Evolutionary conservation across 805 yeast species (phyloP).

Genomic region (Candida alai): DNA sequence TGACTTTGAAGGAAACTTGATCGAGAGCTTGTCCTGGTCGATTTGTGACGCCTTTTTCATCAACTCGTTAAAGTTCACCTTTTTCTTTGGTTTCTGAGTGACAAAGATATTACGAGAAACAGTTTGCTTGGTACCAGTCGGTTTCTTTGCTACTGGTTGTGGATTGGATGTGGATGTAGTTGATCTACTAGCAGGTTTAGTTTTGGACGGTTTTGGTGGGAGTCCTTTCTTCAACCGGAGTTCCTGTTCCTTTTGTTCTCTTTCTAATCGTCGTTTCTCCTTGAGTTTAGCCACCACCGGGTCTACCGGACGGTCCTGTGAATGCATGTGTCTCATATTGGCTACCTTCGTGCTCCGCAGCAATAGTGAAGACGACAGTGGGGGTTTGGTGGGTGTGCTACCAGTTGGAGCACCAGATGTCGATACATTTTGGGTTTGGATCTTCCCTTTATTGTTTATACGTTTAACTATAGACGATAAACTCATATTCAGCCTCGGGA

Average conservation of each 20-base stretch:
- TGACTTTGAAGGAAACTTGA: conserved; percentile 37
- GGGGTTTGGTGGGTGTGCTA: too few relatives aligned
- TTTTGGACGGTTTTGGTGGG: conserved; percentile 17
- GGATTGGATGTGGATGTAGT: conserved; percentile 2
- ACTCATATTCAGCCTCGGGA: too few relatives aligned
- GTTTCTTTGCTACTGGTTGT: conserved; percentile 1
- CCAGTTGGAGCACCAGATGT: too few relatives aligned
- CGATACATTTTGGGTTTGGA: too few relatives aligned
- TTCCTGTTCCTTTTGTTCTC: conserved; percentile 37
- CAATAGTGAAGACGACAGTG: too few relatives aligned
- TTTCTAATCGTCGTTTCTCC: conserved; percentile 59
- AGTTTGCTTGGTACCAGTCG: not conserved
- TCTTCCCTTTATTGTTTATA: conserved; percentile 29
- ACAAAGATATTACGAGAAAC: conserved; percentile 5
- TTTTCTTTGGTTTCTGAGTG: conserved; percentile 33
- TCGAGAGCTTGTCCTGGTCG: conserved; percentile 43
- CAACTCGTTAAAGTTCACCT: conserved; percentile 60
- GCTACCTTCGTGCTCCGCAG: too few relatives aligned
- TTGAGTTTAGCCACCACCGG: conserved; percentile 71
- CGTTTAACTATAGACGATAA: conserved; percentile 28
- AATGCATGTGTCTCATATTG: too few relatives aligned
- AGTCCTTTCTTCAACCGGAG: conserved; percentile 31
- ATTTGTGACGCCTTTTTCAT: conserved; percentile 66
- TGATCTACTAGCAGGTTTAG: conserved; percentile 8
- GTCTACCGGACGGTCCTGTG: conserved; percentile 34